These are phyloP conservation scores for Heliamphora exappendiculata DNA, from an alignment of 148 eudicot species.

Conservation along the genomic window DNA sequence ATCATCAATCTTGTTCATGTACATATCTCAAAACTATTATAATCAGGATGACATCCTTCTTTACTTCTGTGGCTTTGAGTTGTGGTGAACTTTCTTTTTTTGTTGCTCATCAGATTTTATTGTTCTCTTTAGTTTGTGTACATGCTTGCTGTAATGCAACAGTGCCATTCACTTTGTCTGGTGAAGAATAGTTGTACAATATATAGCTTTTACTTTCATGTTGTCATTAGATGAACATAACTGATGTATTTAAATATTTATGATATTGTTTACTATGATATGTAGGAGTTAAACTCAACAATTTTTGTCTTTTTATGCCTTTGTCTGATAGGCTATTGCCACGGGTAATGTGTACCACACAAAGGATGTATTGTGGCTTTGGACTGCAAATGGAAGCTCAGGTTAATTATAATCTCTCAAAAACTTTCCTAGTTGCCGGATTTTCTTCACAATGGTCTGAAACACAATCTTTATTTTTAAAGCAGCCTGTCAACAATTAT, in stretches of 20 bases:
- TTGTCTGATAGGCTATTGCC: constrained; percentile 45
- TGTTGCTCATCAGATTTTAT: background rate
- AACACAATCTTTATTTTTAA: constrained; percentile 22
- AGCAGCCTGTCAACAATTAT: constrained; percentile 23
- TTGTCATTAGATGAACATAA: no score
- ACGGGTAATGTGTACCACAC: constrained; percentile 33
- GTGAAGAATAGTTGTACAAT: background rate
- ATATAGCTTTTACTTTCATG: no score
- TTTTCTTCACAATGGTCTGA: constrained; percentile 30
- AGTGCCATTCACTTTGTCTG: background rate
- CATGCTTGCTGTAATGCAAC: background rate
- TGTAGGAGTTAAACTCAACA: background rate
- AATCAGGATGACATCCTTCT: background rate
- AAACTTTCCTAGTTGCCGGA: constrained; percentile 28
- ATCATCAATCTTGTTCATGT: no score
- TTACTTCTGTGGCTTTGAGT: background rate
- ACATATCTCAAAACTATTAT: no score
- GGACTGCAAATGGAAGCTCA: constrained; percentile 39
- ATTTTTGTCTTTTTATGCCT: constrained; percentile 1
- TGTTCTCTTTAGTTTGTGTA: background rate
- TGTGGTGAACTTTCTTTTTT: background rate
- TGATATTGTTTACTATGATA: background rate
- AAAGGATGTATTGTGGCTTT: constrained; percentile 30
- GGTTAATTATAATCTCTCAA: constrained; percentile 24
- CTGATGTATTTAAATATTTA: background rate